Percentiles rank a stretch among this genome's conserved stretches.
Evolutionary conservation across 495 filamentous ascomycete species (phyloP).

Genomic region (Aspergillus coremiiformis): DNA sequence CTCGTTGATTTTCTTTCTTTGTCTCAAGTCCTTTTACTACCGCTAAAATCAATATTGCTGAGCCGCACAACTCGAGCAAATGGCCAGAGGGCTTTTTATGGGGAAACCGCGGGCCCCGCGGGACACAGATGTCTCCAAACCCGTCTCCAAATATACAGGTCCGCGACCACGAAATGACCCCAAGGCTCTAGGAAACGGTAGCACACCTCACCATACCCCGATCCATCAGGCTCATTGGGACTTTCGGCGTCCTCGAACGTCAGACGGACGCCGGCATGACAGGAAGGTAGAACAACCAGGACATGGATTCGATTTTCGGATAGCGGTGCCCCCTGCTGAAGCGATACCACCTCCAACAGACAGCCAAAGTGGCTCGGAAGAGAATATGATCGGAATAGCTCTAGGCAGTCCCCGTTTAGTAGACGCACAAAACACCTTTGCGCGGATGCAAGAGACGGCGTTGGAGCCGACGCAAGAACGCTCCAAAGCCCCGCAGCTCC

Average conservation of each 20-base stretch:
- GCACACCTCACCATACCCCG: constrained; percentile 4
- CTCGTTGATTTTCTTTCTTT: constrained; percentile 8
- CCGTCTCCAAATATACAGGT: constrained; percentile 30
- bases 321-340: constrained; percentile 28
- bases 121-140: constrained; percentile 27
- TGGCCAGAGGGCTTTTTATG: constrained; percentile 25
- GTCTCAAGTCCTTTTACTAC: neutral
- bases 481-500: constrained; percentile 12
- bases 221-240: constrained; percentile 12
- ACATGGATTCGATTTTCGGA: constrained; percentile 32
- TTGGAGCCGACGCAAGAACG: constrained; percentile 5
- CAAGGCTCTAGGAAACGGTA: constrained; percentile 7
- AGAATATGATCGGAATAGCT: constrained; percentile 45
- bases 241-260: constrained; percentile 19
- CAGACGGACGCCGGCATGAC: constrained; percentile 15
- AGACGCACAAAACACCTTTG: constrained; percentile 12
- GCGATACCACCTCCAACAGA: constrained; percentile 10
- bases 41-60: neutral
- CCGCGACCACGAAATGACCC: constrained; percentile 30
- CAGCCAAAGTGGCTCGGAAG: constrained; percentile 16
- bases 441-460: constrained; percentile 20
- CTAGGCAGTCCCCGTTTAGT: constrained; percentile 46
- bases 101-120: constrained; percentile 24
- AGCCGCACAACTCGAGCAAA: constrained; percentile 1
- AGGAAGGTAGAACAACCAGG: constrained; percentile 11